phyloP scores from a whole-genome alignment of 225 moss, liverwort and hornwort genomes.

The Bryoerythrophyllum caledonicum region DNA sequence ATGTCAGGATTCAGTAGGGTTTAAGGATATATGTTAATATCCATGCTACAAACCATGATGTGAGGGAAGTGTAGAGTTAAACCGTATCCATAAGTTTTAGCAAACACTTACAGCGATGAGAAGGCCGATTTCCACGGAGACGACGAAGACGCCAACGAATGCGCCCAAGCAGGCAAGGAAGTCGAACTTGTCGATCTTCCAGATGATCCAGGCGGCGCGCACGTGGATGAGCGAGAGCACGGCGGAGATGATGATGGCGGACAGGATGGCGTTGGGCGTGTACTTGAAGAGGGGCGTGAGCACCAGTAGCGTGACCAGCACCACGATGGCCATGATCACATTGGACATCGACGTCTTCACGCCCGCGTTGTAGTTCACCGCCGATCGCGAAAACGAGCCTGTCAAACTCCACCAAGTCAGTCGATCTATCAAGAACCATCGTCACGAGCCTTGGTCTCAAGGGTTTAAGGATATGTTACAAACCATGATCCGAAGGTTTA shows the following conservation, averaged over 20 bases:
- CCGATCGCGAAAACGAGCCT: slow-evolving; percentile 86
- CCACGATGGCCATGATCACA: slow-evolving; percentile 56
- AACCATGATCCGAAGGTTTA: too few relatives aligned
- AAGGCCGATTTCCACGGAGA: slow-evolving; percentile 70
- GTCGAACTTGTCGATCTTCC: slow-evolving; percentile 74
- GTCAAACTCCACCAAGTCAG: slow-evolving; percentile 3
- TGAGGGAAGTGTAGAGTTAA: too few relatives aligned
- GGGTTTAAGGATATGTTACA: too few relatives aligned
- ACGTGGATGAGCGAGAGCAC: slow-evolving; percentile 50
- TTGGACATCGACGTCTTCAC: slow-evolving; percentile 58
- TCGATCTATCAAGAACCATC: too few relatives aligned
- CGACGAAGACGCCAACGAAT: slow-evolving; percentile 67
- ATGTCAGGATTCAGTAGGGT: too few relatives aligned
- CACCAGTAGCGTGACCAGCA: slow-evolving; percentile 51
- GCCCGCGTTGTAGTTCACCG: slow-evolving; percentile 64
- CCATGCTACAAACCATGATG: too few relatives aligned
- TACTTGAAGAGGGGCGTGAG: slow-evolving; percentile 70
- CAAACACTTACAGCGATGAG: slow-evolving; percentile 58
- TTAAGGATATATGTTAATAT: too few relatives aligned
- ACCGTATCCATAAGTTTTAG: too few relatives aligned
- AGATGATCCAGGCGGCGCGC: slow-evolving; percentile 49
- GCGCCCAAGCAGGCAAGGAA: slow-evolving; percentile 61
- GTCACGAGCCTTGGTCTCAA: too few relatives aligned
- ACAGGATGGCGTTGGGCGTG: slow-evolving; percentile 60
- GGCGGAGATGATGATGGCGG: slow-evolving; percentile 60